Conservation (phyloP, 2,329 filamentous ascomycete species). For the Didymella keratinophila region DNA sequence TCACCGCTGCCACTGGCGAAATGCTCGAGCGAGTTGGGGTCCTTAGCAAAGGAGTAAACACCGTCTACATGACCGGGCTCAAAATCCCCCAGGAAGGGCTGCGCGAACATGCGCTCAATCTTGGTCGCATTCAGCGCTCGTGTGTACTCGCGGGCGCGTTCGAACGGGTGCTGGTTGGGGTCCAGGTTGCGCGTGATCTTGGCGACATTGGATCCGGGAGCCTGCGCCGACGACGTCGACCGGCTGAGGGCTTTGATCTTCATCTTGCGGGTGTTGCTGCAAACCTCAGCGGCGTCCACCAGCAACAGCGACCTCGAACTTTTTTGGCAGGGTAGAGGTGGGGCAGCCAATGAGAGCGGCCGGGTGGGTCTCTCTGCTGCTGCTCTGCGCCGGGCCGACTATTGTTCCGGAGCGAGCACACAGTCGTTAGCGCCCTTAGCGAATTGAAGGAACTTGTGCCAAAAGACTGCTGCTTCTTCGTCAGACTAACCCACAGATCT, state of each 20-base stretch:
- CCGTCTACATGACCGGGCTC: slow-evolving; percentile 93
- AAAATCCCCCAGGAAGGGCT: slow-evolving; percentile 84
- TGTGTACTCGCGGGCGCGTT: slow-evolving; percentile 86
- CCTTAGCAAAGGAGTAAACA: slow-evolving; percentile 59
- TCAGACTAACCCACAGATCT: slow-evolving; percentile 8
- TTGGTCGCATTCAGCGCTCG: slow-evolving; percentile 85
- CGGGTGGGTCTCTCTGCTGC: slow-evolving; percentile 5
- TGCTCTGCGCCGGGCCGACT: slow-evolving; percentile 6
- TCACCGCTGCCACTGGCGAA: slow-evolving; percentile 65
- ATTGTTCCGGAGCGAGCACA: slow-evolving; percentile 15
- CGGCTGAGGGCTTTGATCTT: slow-evolving; percentile 69
- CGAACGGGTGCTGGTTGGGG: slow-evolving; percentile 87
- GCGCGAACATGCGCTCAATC: slow-evolving; percentile 88
- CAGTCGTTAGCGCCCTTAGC: neutral
- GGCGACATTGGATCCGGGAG: slow-evolving; percentile 70
- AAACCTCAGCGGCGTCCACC: slow-evolving; percentile 15
- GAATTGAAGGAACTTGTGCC: neutral
- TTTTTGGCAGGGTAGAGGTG: slow-evolving; percentile 23
- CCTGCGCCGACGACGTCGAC: slow-evolving; percentile 69
- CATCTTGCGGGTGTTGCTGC: slow-evolving; percentile 39
- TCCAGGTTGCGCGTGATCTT: slow-evolving; percentile 77
- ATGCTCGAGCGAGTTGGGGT: slow-evolving; percentile 56
- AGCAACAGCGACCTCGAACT: slow-evolving; percentile 13
- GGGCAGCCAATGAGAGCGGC: slow-evolving; percentile 27
- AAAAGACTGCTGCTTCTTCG: neutral